Evolutionary conservation across 2,329 filamentous ascomycete species (phyloP).

Genomic region (Fusarium sp.): DNA sequence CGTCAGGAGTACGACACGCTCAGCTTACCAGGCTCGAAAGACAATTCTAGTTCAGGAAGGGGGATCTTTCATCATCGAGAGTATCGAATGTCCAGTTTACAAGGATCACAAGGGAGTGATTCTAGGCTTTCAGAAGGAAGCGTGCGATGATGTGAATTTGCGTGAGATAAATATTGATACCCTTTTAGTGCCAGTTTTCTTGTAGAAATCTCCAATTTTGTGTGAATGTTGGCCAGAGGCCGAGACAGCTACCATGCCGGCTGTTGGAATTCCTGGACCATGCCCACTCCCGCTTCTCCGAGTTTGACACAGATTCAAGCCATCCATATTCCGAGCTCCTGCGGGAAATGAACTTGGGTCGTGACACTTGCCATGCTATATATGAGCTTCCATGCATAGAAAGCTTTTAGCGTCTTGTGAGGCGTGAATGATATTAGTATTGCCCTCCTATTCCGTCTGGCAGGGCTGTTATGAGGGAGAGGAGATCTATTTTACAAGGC

Average conservation of each 20-base stretch:
- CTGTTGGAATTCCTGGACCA: background rate
- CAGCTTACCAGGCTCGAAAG: slow-evolving; percentile 34
- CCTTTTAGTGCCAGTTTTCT: background rate
- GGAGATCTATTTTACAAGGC: background rate
- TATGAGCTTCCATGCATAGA: background rate
- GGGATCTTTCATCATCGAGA: slow-evolving; percentile 15
- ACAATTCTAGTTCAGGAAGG: slow-evolving; percentile 14
- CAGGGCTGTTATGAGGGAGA: background rate
- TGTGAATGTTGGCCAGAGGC: background rate
- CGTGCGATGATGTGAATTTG: slow-evolving; percentile 13
- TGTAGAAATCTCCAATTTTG: background rate
- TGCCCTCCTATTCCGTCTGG: background rate
- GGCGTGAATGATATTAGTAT: background rate
- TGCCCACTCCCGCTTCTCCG: background rate
- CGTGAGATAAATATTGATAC: background rate
- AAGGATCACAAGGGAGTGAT: slow-evolving; percentile 14
- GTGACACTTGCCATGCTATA: background rate
- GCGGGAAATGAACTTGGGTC: background rate
- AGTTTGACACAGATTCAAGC: too few relatives aligned
- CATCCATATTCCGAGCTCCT: too few relatives aligned
- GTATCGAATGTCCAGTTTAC: slow-evolving; percentile 12
- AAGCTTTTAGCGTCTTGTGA: background rate
- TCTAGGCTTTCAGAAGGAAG: slow-evolving; percentile 23
- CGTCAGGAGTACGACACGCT: slow-evolving; percentile 26
- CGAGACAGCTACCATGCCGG: too few relatives aligned